phyloP scores from a whole-genome alignment of 352 stramenopile species.

The Globisporangium okanoganense region DNA sequence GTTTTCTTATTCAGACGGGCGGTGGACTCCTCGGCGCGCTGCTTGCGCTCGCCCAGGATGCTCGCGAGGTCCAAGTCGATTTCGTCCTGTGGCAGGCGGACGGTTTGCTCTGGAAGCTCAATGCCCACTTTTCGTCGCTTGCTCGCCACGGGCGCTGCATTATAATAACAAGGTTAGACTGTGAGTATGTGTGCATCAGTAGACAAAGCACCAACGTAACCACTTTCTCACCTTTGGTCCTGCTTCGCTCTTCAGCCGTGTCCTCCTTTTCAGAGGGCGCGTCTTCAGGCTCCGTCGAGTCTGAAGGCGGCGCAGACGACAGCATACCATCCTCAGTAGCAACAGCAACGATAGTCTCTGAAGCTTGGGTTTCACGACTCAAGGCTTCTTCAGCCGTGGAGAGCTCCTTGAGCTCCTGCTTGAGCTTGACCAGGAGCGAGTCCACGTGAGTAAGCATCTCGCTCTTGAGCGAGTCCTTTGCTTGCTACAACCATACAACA shows the following conservation, averaged over 20 bases:
- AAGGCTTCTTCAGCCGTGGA: slow-evolving; percentile 17
- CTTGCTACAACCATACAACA: slow-evolving; percentile 24
- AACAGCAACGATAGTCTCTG: not conserved
- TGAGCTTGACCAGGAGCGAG: slow-evolving; percentile 39
- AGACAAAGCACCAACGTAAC: no score
- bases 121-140: slow-evolving; percentile 50
- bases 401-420: slow-evolving; percentile 43
- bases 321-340: not conserved
- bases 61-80: slow-evolving; percentile 50
- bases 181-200: not conserved
- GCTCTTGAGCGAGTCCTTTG: slow-evolving; percentile 50
- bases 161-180: not conserved
- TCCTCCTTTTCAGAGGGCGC: slow-evolving; percentile 7
- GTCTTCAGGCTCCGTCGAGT: slow-evolving; percentile 12
- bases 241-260: slow-evolving; percentile 5
- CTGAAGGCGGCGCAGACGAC: not conserved
- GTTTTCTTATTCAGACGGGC: slow-evolving; percentile 20
- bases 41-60: slow-evolving; percentile 40
- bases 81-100: slow-evolving; percentile 53
- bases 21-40: slow-evolving; percentile 21
- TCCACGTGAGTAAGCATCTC: slow-evolving; percentile 48
- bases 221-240: slow-evolving; percentile 7
- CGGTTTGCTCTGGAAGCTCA: slow-evolving; percentile 35
- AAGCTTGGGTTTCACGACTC: slow-evolving; percentile 11
- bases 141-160: slow-evolving; percentile 14